A percentile compares a stretch with the other conserved stretches of the same genome.
These are phyloP conservation scores for Detonula confervacea DNA, from an alignment of 352 stramenopile species.

Conservation along the genomic window DNA sequence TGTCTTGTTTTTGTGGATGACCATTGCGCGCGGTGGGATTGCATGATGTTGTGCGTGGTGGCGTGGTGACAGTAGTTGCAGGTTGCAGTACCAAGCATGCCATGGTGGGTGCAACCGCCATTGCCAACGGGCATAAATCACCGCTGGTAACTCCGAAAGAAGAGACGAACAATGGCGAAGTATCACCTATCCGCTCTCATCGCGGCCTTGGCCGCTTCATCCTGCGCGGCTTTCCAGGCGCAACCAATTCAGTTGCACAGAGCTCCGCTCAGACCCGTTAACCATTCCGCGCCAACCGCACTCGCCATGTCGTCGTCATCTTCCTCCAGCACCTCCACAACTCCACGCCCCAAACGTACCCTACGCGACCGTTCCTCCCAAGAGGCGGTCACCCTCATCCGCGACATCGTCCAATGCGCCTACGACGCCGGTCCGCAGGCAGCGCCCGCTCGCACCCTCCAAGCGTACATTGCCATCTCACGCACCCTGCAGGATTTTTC, in stretches of 20 bases:
- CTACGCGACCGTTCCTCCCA: conserved; percentile 68
- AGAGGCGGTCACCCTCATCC: conserved; percentile 67
- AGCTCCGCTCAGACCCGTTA: too few species aligned
- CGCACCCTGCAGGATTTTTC: conserved; percentile 76
- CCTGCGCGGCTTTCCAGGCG: not conserved
- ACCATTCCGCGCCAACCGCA: too few species aligned
- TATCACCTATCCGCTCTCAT: conserved; percentile 15
- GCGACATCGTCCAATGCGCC: conserved; percentile 70
- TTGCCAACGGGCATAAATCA: too few species aligned
- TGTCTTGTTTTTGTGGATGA: too few species aligned
- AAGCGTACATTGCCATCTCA: conserved; percentile 75
- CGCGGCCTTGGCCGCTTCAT: conserved; percentile 2
- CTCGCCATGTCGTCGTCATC: conserved; percentile 12
- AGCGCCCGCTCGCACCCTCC: conserved; percentile 69
- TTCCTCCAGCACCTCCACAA: conserved; percentile 20
- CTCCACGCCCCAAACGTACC: conserved; percentile 53
- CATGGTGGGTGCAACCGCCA: too few species aligned
- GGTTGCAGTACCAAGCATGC: too few species aligned
- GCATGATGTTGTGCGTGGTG: too few species aligned
- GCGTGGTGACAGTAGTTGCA: too few species aligned
- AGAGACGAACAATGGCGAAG: conserved; percentile 18
- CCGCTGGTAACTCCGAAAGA: too few species aligned
- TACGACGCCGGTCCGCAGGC: conserved; percentile 75
- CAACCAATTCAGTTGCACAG: too few species aligned
- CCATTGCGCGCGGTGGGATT: too few species aligned